Evolutionary conservation across 768 basidiomycete genomes (phyloP).

Genomic region (Kwoniella shandongensis): DNA sequence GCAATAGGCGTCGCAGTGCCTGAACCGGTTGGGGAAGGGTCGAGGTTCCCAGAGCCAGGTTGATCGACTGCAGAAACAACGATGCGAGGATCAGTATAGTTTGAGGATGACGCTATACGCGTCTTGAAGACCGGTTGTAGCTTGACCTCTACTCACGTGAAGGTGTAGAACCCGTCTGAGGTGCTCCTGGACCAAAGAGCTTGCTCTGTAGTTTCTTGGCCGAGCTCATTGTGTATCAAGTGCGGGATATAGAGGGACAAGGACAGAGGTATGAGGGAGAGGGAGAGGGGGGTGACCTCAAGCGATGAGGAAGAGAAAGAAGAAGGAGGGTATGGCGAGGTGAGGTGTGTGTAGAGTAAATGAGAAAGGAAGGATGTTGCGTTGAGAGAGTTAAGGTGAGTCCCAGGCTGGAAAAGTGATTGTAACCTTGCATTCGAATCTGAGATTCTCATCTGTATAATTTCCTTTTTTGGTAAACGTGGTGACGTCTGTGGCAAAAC

Average conservation of each 20-base stretch:
- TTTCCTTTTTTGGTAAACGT: no score
- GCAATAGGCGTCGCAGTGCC: constrained; percentile 25
- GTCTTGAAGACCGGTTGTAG: no score
- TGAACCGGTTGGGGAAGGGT: constrained; percentile 18
- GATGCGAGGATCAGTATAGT: no score
- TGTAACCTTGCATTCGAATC: background rate
- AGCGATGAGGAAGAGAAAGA: background rate
- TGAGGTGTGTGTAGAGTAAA: background rate
- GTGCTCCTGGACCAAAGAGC: constrained; percentile 59
- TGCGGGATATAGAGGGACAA: background rate
- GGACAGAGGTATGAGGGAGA: background rate
- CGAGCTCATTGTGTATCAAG: constrained; percentile 55
- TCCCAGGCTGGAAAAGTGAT: background rate
- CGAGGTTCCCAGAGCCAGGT: constrained; percentile 22
- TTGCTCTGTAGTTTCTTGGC: constrained; percentile 69
- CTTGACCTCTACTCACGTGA: no score
- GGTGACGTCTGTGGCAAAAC: no score
- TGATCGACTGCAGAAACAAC: constrained; percentile 23
- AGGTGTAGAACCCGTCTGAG: constrained; percentile 10
- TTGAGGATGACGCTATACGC: no score
- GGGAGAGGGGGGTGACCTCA: background rate
- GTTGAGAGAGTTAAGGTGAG: background rate
- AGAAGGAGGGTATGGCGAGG: constrained; percentile 1
- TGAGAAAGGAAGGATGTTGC: background rate
- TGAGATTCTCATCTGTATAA: background rate